These are phyloP conservation scores for Cytospora mali DNA, from an alignment of 2,329 filamentous ascomycete genomes.

Conservation along the genomic window DNA sequence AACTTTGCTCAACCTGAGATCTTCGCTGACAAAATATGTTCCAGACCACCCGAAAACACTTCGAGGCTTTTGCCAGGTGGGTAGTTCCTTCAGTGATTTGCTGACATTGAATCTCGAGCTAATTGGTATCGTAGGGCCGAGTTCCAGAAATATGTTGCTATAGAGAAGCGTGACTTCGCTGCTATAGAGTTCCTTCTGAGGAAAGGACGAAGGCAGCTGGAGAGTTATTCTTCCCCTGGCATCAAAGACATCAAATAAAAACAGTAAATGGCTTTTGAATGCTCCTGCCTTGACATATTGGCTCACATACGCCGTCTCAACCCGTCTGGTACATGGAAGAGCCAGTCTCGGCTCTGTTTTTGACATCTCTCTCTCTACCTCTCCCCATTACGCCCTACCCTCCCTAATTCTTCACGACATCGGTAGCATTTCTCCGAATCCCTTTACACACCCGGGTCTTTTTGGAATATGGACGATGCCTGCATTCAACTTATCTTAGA, in stretches of 20 bases:
- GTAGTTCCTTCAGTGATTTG: slow-evolving; percentile 31
- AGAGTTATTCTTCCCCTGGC: slow-evolving; percentile 76
- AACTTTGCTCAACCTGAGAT: neutral
- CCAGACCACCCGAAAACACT: slow-evolving; percentile 61
- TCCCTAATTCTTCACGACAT: slow-evolving; percentile 17
- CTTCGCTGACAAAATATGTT: neutral
- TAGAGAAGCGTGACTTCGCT: slow-evolving; percentile 83
- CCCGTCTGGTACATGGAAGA: neutral
- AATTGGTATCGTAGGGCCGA: slow-evolving; percentile 58
- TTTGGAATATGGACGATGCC: slow-evolving; percentile 48
- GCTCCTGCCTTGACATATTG: slow-evolving; percentile 21
- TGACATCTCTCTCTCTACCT: neutral
- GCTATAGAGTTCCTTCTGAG: slow-evolving; percentile 84
- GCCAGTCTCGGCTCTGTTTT: neutral
- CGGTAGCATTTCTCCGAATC: slow-evolving; percentile 36
- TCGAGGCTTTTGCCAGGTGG: slow-evolving; percentile 66
- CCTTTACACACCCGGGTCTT: slow-evolving; percentile 28
- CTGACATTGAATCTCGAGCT: slow-evolving; percentile 21
- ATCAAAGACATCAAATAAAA: slow-evolving; percentile 71
- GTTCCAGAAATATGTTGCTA: slow-evolving; percentile 68
- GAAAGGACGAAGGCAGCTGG: slow-evolving; percentile 79
- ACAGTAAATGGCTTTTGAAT: neutral
- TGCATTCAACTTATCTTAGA: slow-evolving; percentile 48
- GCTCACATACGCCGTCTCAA: neutral
- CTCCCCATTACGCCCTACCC: slow-evolving; percentile 1